These are phyloP conservation scores for Stagonosporopsis chrysanthemi DNA, from an alignment of 2,329 filamentous ascomycete species.

Conservation along the genomic window DNA sequence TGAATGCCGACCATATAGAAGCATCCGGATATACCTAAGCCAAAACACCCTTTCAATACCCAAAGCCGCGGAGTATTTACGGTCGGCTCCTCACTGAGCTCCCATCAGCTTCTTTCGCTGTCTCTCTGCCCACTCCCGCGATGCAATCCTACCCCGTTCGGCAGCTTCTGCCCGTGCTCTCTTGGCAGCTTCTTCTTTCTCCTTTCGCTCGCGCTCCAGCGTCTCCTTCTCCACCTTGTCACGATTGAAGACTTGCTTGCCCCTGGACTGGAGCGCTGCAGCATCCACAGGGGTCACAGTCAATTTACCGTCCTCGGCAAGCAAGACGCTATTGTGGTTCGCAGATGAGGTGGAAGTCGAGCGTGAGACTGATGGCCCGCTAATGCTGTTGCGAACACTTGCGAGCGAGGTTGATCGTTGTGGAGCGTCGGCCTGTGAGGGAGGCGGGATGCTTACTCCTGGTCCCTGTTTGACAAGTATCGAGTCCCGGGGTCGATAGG, in stretches of 20 bases:
- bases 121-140: conserved; percentile 60
- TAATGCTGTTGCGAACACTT: conserved; percentile 35
- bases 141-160: conserved; percentile 53
- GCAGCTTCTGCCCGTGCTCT: conserved; percentile 56
- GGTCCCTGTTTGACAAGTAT: conserved; percentile 24
- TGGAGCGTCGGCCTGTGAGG: conserved; percentile 5
- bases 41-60: conserved; percentile 6
- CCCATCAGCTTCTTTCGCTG: conserved; percentile 51
- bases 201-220: conserved; percentile 51
- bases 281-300: conserved; percentile 43
- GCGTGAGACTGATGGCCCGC: conserved; percentile 23
- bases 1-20: neutral
- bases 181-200: conserved; percentile 59
- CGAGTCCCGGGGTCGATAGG: conserved; percentile 27
- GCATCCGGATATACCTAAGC: conserved; percentile 4
- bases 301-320: conserved; percentile 28
- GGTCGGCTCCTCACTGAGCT: conserved; percentile 1
- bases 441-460: conserved; percentile 27
- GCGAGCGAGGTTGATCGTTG: conserved; percentile 28
- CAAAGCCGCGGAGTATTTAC: neutral
- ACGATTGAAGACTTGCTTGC: conserved; percentile 56
- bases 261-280: conserved; percentile 48
- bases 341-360: conserved; percentile 33
- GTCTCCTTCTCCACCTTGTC: conserved; percentile 52
- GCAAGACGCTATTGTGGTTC: conserved; percentile 36